phyloP scores from a whole-genome alignment of 2,329 filamentous ascomycete genomes.

The Pseudonectria buxi region DNA sequence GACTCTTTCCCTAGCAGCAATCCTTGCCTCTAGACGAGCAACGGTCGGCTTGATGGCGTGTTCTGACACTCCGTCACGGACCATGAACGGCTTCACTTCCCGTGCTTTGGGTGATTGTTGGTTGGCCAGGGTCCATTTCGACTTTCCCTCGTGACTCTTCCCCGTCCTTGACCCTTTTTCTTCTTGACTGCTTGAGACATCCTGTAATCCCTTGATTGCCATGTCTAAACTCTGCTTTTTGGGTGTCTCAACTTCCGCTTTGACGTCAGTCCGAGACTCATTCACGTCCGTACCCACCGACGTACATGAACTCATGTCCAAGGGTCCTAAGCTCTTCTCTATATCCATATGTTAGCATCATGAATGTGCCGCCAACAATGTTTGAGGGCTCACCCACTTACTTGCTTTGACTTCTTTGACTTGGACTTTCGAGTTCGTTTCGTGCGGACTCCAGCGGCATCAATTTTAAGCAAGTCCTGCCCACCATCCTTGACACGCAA shows the following conservation, averaged over 20 bases:
- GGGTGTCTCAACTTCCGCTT: background rate
- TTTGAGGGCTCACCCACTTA: too few relatives aligned
- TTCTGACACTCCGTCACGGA: slow-evolving; percentile 18
- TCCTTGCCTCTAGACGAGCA: slow-evolving; percentile 11
- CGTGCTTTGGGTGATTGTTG: slow-evolving; percentile 4
- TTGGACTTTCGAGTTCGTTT: too few relatives aligned
- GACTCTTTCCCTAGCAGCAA: slow-evolving; percentile 8
- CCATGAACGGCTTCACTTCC: slow-evolving; percentile 10
- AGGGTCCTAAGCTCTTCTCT: slow-evolving; percentile 8
- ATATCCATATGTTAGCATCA: slow-evolving; percentile 5
- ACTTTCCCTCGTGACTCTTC: background rate
- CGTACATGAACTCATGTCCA: slow-evolving; percentile 1
- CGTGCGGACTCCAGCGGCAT: too few relatives aligned
- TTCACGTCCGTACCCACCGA: background rate
- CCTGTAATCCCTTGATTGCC: too few relatives aligned
- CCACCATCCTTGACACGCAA: too few relatives aligned
- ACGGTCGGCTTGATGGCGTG: slow-evolving; percentile 19
- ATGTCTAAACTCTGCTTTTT: background rate
- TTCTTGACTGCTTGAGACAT: too few relatives aligned
- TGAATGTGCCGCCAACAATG: too few relatives aligned
- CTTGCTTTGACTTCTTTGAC: too few relatives aligned
- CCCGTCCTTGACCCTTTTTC: too few relatives aligned
- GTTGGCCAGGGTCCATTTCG: background rate
- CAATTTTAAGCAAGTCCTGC: too few relatives aligned
- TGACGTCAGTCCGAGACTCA: background rate